Conservation (phyloP, 805 yeast species). For the Candida pini region DNA sequence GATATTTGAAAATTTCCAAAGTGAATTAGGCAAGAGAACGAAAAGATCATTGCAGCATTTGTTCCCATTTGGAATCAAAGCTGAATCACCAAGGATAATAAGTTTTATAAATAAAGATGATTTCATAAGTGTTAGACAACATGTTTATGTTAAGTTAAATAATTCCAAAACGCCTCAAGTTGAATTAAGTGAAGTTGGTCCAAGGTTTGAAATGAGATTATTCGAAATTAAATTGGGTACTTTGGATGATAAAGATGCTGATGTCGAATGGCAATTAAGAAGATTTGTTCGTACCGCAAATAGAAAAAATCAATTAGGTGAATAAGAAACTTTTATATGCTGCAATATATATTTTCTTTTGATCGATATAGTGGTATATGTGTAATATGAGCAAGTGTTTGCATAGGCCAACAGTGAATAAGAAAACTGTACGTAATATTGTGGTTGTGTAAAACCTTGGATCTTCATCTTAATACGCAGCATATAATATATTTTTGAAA, state of each 20-base stretch:
- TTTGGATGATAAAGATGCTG: conserved; percentile 92
- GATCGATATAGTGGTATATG: too few relatives aligned
- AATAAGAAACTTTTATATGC: too few relatives aligned
- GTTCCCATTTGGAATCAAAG: conserved; percentile 96
- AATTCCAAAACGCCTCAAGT: conserved; percentile 84
- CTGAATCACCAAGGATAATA: conserved; percentile 84
- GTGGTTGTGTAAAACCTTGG: too few relatives aligned
- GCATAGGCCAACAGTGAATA: too few relatives aligned
- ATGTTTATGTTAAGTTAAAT: conserved; percentile 82
- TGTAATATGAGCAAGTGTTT: too few relatives aligned
- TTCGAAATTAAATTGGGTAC: conserved; percentile 88
- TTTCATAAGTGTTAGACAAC: conserved; percentile 91
- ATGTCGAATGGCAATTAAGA: conserved; percentile 93
- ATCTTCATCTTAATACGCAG: too few relatives aligned
- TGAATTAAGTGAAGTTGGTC: conserved; percentile 94
- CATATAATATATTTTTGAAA: too few relatives aligned
- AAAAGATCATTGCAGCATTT: conserved; percentile 76
- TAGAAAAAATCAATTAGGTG: conserved; percentile 80
- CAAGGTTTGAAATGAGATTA: conserved; percentile 95
- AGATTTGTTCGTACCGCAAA: conserved; percentile 93
- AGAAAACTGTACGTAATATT: too few relatives aligned
- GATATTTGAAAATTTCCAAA: conserved; percentile 82
- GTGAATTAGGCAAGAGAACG: conserved; percentile 77
- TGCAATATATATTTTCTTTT: too few relatives aligned
- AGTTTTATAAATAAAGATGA: conserved; percentile 89